Percentiles rank a stretch among this genome's conserved stretches.
These are phyloP conservation scores for Pugionium dolabratum DNA, from an alignment of 345 rosid genomes.

Conservation along the genomic window DNA sequence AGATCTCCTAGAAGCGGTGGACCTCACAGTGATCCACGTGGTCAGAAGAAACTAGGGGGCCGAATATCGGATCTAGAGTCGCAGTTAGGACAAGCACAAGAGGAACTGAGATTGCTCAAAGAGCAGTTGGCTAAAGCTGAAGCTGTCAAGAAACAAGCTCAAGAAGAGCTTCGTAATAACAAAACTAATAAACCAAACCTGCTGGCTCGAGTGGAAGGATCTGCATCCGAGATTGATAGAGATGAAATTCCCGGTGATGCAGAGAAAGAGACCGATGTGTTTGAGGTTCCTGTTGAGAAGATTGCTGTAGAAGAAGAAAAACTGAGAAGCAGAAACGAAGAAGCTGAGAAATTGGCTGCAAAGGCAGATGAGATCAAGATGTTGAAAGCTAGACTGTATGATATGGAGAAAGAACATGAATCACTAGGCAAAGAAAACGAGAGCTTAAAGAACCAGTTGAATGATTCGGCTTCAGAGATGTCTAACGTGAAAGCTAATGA, in stretches of 20 bases:
- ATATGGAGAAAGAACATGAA: slow-evolving; percentile 59
- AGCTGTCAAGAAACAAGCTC: slow-evolving; percentile 82
- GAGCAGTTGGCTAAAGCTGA: slow-evolving; percentile 74
- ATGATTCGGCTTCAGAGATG: slow-evolving; percentile 43
- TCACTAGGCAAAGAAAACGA: slow-evolving; percentile 52
- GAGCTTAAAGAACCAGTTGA: slow-evolving; percentile 56
- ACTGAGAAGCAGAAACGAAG: slow-evolving; percentile 27
- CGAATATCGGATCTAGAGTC: slow-evolving; percentile 85
- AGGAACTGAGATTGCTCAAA: slow-evolving; percentile 74
- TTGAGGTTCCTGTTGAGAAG: slow-evolving; percentile 64
- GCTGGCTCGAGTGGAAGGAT: slow-evolving; percentile 19
- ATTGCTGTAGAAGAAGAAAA: slow-evolving; percentile 40
- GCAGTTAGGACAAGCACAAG: slow-evolving; percentile 94
- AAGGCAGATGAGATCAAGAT: slow-evolving; percentile 57
- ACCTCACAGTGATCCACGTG: slow-evolving; percentile 55
- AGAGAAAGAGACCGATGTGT: slow-evolving; percentile 68
- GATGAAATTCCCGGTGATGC: slow-evolving; percentile 47
- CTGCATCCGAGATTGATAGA: slow-evolving; percentile 38
- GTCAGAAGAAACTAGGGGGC: slow-evolving; percentile 80
- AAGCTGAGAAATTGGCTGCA: slow-evolving; percentile 42
- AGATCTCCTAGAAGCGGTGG: slow-evolving; percentile 71
- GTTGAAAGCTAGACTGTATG: slow-evolving; percentile 58
- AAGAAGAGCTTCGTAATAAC: slow-evolving; percentile 51
- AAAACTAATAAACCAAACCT: slow-evolving; percentile 51
- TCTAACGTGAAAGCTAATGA: slow-evolving; percentile 49